Evolutionary conservation across 768 basidiomycete genomes (phyloP), one percentile per base, ranked within the genome.

Genomic region (Antrodiella citrinella): DNA sequence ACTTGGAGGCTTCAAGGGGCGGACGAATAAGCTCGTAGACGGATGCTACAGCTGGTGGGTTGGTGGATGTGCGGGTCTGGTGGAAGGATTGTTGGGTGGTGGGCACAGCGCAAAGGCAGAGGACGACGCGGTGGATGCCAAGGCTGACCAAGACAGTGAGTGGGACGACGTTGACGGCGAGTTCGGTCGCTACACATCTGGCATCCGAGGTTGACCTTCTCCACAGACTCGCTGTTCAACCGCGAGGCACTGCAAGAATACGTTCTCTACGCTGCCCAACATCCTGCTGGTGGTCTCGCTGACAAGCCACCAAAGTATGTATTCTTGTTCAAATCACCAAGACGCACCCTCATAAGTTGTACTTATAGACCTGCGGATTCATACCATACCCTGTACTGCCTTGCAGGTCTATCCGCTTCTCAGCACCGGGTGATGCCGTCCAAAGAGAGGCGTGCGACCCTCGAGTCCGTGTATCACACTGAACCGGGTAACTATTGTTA

Each of bases 21-120:
- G 96, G 48, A 91, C 91, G 56, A 99, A 98, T 65, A 99, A 99
- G 65, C 77, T 99, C n/a, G 95, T 99, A 0, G 96, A 99, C 59
- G 96, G 95, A 3, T 99, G 96, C 66, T 99, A 99, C 66, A 84
- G 87, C n/a, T 99, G 96, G 96, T 99, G 95, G 96, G 89, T 91
- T 20, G 96, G 91, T 1, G 94, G 94, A 0, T 76, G 86, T 13
- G 90, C 96, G 62, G 74, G 78, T 0, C 68, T 97, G 5, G 67
- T 96, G 0, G 88, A 89, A 51, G 80, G 22, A 59, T 81, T 52
- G 49, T 73, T 59, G 15, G 76, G 71, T 56, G 64, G 68, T 9
- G 66, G 61, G 43, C 61, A 67, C 22, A 64, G 64, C 5, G n/a
- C n/a, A n/a, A 61, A 61, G 22, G 64, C 62, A n/a, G 56, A 54